A percentile compares a stretch with the other conserved stretches of the same genome.
These are phyloP conservation scores for Candida sonorensis DNA, from an alignment of 805 yeast genomes.

Conservation along the genomic window DNA sequence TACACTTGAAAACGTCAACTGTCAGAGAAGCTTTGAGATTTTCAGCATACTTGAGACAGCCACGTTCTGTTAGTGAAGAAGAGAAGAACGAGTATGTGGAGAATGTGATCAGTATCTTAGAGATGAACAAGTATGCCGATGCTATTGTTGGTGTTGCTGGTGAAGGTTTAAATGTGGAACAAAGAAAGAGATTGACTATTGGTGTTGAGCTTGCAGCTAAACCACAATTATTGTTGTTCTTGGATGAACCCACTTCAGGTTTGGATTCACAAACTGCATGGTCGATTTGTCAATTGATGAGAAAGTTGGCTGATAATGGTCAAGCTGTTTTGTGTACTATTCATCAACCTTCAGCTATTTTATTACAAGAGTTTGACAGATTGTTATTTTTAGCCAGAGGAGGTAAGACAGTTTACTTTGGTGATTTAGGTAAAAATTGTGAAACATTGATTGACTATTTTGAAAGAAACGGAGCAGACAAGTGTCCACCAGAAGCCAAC, in stretches of 20 bases:
- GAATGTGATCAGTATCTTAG: conserved; percentile 40
- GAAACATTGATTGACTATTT: conserved; percentile 54
- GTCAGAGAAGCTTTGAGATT: no score
- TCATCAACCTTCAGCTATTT: conserved; percentile 80
- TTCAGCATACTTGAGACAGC: conserved; percentile 44
- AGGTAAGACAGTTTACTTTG: conserved; percentile 71
- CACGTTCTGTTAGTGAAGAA: conserved; percentile 30
- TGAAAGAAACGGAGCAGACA: conserved; percentile 56
- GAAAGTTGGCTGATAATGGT: conserved; percentile 44
- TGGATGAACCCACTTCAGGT: conserved; percentile 60
- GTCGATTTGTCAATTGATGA: conserved; percentile 49
- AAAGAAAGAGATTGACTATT: conserved; percentile 46
- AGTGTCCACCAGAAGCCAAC: conserved; percentile 63
- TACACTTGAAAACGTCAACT: no score
- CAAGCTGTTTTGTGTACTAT: conserved; percentile 62
- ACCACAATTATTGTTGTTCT: conserved; percentile 44
- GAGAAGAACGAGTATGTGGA: conserved; percentile 49
- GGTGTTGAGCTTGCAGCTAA: conserved; percentile 53
- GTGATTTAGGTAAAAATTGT: conserved; percentile 51
- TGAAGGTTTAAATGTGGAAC: conserved; percentile 49
- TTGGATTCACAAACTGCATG: conserved; percentile 55
- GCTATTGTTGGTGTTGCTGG: conserved; percentile 49
- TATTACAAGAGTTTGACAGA: conserved; percentile 73
- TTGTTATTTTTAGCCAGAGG: conserved; percentile 63
- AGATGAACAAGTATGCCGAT: conserved; percentile 47